Evolutionary conservation across 2,329 filamentous ascomycete species (phyloP).

Genomic region (Sclerotiophoma versabilis): DNA sequence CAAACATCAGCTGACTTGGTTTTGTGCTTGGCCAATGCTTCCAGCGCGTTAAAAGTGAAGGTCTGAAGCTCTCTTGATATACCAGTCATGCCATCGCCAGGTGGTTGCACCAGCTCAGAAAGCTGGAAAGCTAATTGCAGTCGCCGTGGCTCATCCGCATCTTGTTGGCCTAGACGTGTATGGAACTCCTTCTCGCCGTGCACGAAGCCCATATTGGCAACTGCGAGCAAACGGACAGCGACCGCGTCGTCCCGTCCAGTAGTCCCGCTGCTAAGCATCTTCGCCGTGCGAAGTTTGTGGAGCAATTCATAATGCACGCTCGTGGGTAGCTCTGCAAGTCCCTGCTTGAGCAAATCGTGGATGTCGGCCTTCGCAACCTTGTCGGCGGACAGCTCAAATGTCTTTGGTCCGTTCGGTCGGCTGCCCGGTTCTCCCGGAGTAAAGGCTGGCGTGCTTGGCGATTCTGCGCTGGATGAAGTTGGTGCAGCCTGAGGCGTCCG

Average conservation of each 20-base stretch:
- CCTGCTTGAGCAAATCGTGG: constrained; percentile 52
- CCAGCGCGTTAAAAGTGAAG: constrained; percentile 79
- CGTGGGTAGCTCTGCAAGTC: constrained; percentile 68
- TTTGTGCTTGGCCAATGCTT: constrained; percentile 83
- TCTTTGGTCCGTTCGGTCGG: constrained; percentile 44
- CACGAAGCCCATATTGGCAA: constrained; percentile 91
- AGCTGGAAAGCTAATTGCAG: constrained; percentile 92
- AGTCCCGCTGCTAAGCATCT: constrained; percentile 72
- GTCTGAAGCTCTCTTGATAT: constrained; percentile 82
- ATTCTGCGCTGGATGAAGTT: constrained; percentile 52
- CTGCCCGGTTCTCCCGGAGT: constrained; percentile 43
- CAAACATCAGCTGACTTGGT: constrained; percentile 81
- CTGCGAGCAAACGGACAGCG: constrained; percentile 80
- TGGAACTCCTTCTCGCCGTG: constrained; percentile 83
- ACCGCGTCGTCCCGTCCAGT: constrained; percentile 77
- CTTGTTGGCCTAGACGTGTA: constrained; percentile 84
- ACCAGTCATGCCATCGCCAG: constrained; percentile 69
- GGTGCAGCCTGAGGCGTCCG: constrained; percentile 52
- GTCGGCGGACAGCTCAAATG: constrained; percentile 67
- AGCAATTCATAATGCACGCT: constrained; percentile 83
- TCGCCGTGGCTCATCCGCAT: constrained; percentile 86
- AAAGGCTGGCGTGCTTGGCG: constrained; percentile 57
- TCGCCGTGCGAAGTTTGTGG: constrained; percentile 81
- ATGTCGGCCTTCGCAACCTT: constrained; percentile 53
- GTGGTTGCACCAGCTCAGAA: constrained; percentile 87